These are phyloP conservation scores for Alnus rubra DNA, from an alignment of 306 rosid genomes.

Conservation along the genomic window DNA sequence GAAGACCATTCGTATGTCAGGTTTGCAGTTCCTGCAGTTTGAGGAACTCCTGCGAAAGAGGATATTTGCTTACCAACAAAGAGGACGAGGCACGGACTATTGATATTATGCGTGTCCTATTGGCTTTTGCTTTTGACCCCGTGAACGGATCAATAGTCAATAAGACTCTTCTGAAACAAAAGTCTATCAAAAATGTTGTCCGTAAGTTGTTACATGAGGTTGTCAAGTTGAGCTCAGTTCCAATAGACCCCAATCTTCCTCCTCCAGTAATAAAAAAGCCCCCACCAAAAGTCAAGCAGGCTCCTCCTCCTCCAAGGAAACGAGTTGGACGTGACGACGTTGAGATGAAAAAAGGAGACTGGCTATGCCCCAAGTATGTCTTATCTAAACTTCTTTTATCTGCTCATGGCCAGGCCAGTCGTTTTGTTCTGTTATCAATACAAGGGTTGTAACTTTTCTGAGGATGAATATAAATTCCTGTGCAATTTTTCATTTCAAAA, in stretches of 20 bases:
- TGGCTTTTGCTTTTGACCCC: constrained; percentile 81
- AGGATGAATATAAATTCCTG: constrained; percentile 12
- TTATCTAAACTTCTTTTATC: constrained; percentile 21
- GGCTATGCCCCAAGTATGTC: constrained; percentile 97
- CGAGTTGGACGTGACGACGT: constrained; percentile 93
- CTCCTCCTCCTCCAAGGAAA: constrained; percentile 89
- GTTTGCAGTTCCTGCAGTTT: constrained; percentile 99
- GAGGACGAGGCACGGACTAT: constrained; percentile 90
- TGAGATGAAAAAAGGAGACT: constrained; percentile 98
- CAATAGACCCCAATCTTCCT: constrained; percentile 90
- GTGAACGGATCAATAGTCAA: constrained; percentile 55
- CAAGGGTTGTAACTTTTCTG: background rate
- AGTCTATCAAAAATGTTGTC: constrained; percentile 74
- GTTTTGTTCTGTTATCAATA: background rate
- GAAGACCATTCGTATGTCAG: constrained; percentile 51
- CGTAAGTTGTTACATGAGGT: constrained; percentile 91
- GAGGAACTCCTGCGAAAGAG: constrained; percentile 88
- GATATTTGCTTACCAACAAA: constrained; percentile 75
- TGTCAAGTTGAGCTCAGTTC: constrained; percentile 92
- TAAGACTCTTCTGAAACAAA: constrained; percentile 68
- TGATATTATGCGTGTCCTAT: constrained; percentile 82
- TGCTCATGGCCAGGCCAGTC: constrained; percentile 12
- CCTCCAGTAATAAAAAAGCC: constrained; percentile 78
- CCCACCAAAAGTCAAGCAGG: constrained; percentile 91
- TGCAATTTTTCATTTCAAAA: background rate